Percentiles rank a stretch among this genome's conserved stretches.
Conservation (phyloP, 306 rosid genomes). For the Crotalaria pallida region DNA sequence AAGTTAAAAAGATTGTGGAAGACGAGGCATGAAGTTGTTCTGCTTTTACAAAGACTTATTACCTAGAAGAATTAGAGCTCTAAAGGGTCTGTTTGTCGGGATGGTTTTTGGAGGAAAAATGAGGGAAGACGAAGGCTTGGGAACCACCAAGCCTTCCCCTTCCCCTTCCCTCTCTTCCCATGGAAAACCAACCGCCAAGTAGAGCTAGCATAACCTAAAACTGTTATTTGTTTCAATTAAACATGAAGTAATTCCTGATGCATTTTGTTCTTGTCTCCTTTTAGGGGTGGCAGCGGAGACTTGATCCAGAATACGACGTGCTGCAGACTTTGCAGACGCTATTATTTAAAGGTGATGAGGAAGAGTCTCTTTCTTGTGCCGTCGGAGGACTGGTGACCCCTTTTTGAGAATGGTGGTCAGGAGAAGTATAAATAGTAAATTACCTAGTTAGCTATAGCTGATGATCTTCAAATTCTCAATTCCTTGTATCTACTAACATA, state of each 20-base stretch:
- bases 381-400: conserved; percentile 64
- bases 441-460: neutral
- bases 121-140: too few species aligned
- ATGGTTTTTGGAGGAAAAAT: too few species aligned
- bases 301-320: conserved; percentile 70
- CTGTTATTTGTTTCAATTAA: neutral
- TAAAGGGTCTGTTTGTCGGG: too few species aligned
- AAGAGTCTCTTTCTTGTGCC: conserved; percentile 51
- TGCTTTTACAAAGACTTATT: neutral
- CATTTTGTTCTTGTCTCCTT: neutral
- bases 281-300: conserved; percentile 87
- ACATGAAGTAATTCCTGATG: neutral
- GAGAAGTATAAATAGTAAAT: neutral
- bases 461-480: neutral
- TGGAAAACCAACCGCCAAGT: too few species aligned
- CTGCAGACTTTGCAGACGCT: conserved; percentile 49
- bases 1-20: neutral
- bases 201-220: too few species aligned
- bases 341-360: conserved; percentile 64
- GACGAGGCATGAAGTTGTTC: neutral
- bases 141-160: too few species aligned
- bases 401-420: neutral
- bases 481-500: neutral
- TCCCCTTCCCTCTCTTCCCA: too few species aligned
- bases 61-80: neutral